Evolutionary conservation across 257 asterid species (phyloP), one percentile per base, ranked within the genome.

Genomic region (Sherardia arvensis): DNA sequence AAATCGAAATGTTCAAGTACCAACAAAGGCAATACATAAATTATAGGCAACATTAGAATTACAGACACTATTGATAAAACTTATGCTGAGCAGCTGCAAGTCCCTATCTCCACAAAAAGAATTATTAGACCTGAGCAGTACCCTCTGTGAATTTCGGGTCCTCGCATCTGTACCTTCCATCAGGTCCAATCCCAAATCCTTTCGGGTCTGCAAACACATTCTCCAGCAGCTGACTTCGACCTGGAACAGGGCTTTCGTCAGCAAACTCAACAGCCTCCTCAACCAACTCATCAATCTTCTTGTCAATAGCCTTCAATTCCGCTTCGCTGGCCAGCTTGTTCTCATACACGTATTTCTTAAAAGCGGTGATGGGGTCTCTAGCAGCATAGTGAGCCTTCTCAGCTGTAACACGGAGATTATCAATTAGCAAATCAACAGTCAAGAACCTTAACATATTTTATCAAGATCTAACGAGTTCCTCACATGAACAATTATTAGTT

Each of bases 131-230:
- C 74, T 83, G 98, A 33, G 97, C 97, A 66, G 97, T 88, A 72
- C 98, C 98, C 74, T 92, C 82, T 3, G 98, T 92, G 76, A 92
- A 92, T 76, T 92, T 88, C 47, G 98, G 98, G 64, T 92, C 97
- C 88, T 88, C 97, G 56, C 98, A 92, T 80, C 95, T 84, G 87
- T 92, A 92, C 81, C 74, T 85, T 17, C 98, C 98, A 68, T 88
- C 95, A 11, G 98, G 97, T 59, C 95, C 97, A 53, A 88, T 92
- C 10, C 97, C 95, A 15, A 92, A 92, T 21, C 98, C 95, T 73
- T 79, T 80, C 1, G 98, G 98, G 73, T 92, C 97, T 28, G 95
- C 98, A 65, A 92, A 92, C 12, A 92, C 98, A 49, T 92, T 92
- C 79, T 88, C 97, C 2, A 92, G 87, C 72, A 92, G 82, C 74